Evolutionary conservation across 2,329 filamentous ascomycete species (phyloP), one percentile per base, ranked within the genome.

Genomic region (Dactylellina drechsleri): DNA sequence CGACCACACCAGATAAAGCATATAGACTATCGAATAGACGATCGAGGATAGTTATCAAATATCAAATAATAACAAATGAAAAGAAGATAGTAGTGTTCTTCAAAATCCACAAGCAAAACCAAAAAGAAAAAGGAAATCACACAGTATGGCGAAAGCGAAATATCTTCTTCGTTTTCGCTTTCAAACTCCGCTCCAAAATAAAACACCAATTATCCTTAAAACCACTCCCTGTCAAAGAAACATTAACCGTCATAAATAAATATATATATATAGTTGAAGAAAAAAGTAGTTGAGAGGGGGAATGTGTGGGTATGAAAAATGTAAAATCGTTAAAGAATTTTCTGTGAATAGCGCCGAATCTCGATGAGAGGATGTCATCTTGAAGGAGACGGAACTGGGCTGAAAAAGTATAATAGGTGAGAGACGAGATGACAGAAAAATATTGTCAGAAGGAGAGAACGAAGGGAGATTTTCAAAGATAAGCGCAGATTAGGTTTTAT

Each of bases 101-200:
- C 18, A 28, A 66, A 73, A 65, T 16, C 53, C 26, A 36, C 31
- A 57, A 57, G 40, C 40, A 26, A 56, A 56, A 65, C 13, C 16
- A 31, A 54, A 23, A 20, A 60, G 36, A 53, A 28, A 54, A 50
- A 61, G 58, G 31, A 61, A 53, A 50, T 62, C 62, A 41, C 36
- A 73, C 54, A 49, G 47, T 74, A 40, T 26, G 70, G 62, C 41
- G 70, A 67, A 67, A 62, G 70, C 53, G 36, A 56, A 73, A 74
- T 61, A 49, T 47, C 58, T 47, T 74, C 70, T 59, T 66, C 54
- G 70, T 50, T 74, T 68, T 67, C 62, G 65, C 64, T 67, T 74
- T 74, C 62, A 74, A 74, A 74, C 70, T 67, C 70, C 70, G 57
- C 61, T 62, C 52, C 70, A 61, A 64, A 64, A 62, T 61, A 67